A percentile compares a stretch with the other conserved stretches of the same genome.
Conservation (phyloP, 768 basidiomycete genomes). For the Suillus bovinus region DNA sequence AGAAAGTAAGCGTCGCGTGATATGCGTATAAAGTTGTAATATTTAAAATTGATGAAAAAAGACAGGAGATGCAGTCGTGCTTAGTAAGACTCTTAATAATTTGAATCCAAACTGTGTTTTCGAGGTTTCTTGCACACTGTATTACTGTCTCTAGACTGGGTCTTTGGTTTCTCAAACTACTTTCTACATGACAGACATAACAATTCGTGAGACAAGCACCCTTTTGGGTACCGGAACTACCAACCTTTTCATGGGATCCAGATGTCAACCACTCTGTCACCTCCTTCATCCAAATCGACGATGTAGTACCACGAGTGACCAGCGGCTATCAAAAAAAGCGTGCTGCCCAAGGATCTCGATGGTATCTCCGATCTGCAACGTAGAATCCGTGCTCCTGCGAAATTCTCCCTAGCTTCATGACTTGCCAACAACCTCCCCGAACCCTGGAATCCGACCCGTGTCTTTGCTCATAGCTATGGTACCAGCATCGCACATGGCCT, state of each 20-base stretch:
- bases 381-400: conserved; percentile 74
- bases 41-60: too few species aligned
- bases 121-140: too few species aligned
- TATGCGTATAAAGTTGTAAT: too few species aligned
- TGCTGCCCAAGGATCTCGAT: conserved; percentile 83
- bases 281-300: conserved; percentile 62
- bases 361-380: conserved; percentile 55
- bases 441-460: conserved; percentile 69
- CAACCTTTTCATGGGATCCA: conserved; percentile 94
- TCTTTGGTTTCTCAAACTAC: too few species aligned
- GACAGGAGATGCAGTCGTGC: too few species aligned
- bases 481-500: conserved; percentile 83
- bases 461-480: conserved; percentile 89
- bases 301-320: conserved; percentile 84
- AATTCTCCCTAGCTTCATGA: conserved; percentile 61
- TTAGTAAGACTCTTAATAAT: too few species aligned
- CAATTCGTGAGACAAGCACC: too few species aligned
- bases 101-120: too few species aligned
- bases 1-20: too few species aligned
- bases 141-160: too few species aligned
- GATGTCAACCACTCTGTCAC: conserved; percentile 63
- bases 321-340: conserved; percentile 80
- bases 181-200: too few species aligned
- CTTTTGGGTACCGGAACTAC: too few species aligned
- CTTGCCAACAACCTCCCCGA: conserved; percentile 69